These are phyloP conservation scores for Phragmites australis DNA, from an alignment of 176 grass and related monocot species.

Conservation along the genomic window DNA sequence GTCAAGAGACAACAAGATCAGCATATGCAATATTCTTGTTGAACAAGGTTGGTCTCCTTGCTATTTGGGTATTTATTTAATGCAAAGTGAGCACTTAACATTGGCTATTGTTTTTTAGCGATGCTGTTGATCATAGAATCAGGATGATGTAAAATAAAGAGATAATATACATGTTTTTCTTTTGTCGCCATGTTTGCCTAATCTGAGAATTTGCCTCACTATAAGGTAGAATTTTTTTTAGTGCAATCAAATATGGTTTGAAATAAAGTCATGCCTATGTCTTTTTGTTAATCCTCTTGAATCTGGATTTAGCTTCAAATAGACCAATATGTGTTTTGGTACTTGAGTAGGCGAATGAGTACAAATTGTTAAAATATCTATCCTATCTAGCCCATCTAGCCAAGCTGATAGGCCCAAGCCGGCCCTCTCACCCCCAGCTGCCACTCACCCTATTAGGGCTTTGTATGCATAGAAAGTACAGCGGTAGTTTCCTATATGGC, in stretches of 20 bases:
- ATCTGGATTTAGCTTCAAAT: neutral
- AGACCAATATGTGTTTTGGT: neutral
- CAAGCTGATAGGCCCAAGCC: no score
- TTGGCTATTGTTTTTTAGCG: neutral
- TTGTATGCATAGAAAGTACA: no score
- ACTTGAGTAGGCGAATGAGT: neutral
- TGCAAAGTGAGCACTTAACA: neutral
- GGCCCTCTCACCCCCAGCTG: no score
- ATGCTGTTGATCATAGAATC: neutral
- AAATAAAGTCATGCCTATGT: neutral
- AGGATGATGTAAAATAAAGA: neutral
- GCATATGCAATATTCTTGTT: slow-evolving; percentile 91
- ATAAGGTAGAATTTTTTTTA: neutral
- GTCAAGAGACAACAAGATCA: slow-evolving; percentile 87
- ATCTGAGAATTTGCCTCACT: neutral
- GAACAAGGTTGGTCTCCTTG: slow-evolving; percentile 72
- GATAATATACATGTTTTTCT: neutral
- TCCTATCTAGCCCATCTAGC: no score
- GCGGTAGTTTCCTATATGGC: no score
- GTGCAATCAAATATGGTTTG: neutral
- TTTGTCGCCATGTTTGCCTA: neutral
- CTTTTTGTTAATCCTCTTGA: neutral
- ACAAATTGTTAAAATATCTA: neutral
- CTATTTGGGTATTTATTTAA: neutral
- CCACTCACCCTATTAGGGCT: no score